phyloP scores from a whole-genome alignment of 495 filamentous ascomycete genomes.

The Saxispiralis lemnorum region DNA sequence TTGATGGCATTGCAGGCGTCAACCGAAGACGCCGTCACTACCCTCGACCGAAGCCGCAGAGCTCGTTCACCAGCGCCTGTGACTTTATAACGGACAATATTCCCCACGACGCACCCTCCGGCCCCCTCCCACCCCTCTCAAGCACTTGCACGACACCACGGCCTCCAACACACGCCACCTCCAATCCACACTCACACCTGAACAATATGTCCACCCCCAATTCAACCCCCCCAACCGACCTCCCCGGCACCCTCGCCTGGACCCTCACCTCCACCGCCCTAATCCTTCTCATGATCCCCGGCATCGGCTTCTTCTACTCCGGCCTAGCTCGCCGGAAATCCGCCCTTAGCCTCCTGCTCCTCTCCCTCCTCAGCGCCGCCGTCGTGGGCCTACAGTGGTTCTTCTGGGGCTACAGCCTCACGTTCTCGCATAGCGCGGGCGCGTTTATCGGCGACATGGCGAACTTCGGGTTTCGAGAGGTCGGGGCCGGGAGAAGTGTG shows the following conservation, averaged over 20 bases:
- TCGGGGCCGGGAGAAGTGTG: slow-evolving; percentile 64
- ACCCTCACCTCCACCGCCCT: slow-evolving; percentile 74
- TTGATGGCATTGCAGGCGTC: too few relatives aligned
- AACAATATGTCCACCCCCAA: background rate
- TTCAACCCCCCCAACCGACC: slow-evolving; percentile 1
- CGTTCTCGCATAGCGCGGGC: slow-evolving; percentile 75
- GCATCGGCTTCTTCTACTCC: slow-evolving; percentile 98
- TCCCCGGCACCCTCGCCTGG: slow-evolving; percentile 86
- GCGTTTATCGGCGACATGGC: slow-evolving; percentile 67
- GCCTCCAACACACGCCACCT: too few relatives aligned
- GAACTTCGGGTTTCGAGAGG: slow-evolving; percentile 74
- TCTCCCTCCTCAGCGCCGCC: slow-evolving; percentile 87
- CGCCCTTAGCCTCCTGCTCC: slow-evolving; percentile 84
- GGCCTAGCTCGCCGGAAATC: slow-evolving; percentile 94
- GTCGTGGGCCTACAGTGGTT: slow-evolving; percentile 96
- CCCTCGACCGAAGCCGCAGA: too few relatives aligned
- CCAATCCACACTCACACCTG: too few relatives aligned
- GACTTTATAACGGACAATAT: too few relatives aligned
- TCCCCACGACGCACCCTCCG: too few relatives aligned
- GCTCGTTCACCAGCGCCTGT: too few relatives aligned
- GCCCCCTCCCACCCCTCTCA: too few relatives aligned
- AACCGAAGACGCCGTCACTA: too few relatives aligned
- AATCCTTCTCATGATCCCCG: slow-evolving; percentile 94
- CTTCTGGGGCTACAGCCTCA: slow-evolving; percentile 94
- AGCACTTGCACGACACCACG: too few relatives aligned